Conservation (phyloP, 129 eudicot genomes). For the Logfia minima region DNA sequence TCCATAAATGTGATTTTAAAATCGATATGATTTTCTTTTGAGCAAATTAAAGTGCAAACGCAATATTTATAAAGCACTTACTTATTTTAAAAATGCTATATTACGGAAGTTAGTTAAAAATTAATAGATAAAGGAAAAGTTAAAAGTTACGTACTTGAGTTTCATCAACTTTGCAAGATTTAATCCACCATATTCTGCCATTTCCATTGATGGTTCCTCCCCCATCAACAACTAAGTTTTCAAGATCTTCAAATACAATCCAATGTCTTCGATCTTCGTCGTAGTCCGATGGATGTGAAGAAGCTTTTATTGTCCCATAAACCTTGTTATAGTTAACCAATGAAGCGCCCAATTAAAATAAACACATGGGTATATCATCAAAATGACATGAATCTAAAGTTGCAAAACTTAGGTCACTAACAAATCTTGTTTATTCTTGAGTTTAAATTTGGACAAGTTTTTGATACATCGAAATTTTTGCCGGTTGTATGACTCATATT, state of each 20-base stretch:
- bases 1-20: too few relatives aligned
- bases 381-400: constrained; percentile 23
- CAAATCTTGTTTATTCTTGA: constrained; percentile 19
- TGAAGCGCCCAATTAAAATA: not conserved
- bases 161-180: constrained; percentile 76
- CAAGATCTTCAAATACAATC: constrained; percentile 59
- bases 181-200: constrained; percentile 86
- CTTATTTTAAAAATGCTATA: not conserved
- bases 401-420: constrained; percentile 35
- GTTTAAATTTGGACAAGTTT: constrained; percentile 19
- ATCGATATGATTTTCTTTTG: too few relatives aligned
- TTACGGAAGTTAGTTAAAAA: not conserved
- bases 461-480: constrained; percentile 19
- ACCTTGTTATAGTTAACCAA: constrained; percentile 40
- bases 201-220: constrained; percentile 88
- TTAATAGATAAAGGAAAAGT: not conserved
- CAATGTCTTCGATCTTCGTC: constrained; percentile 42
- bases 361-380: constrained; percentile 3
- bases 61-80: too few relatives aligned
- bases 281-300: constrained; percentile 44
- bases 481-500: constrained; percentile 26
- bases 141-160: constrained; percentile 39
- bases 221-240: constrained; percentile 51
- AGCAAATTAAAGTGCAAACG: too few relatives aligned
- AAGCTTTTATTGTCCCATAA: constrained; percentile 68